Evolutionary conservation across 169 alveolate species (phyloP), one percentile per base, ranked within the genome.

Genomic region (Amoebophrya sp.): DNA sequence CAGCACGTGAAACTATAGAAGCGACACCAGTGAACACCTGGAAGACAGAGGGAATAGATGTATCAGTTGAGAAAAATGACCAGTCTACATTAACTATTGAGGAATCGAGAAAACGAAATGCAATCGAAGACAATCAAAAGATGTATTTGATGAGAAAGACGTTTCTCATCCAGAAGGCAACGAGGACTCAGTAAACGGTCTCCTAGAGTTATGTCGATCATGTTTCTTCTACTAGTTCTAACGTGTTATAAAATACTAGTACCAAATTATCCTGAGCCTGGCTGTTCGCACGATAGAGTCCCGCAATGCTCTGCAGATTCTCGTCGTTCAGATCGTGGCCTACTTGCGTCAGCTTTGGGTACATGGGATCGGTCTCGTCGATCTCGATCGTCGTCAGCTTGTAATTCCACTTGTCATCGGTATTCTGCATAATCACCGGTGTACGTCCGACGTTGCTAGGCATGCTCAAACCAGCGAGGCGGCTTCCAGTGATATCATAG

Each of bases 281-380:
- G 39, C 38, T 26, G 83, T 65, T 65, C 83, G 83, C 83, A 1
- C 83, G 12, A 26, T 65, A 65, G 33, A 65, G 83, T 6, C 2
- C 2, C 83, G 2, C 10, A 6, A 65, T 1, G 83, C 33, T 6
- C 83, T 65, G 83, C 83, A 65, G 26, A 36, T 65, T 65, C n/a
- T 65, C 83, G 83, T 65, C 83, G 83, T 65, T 65, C 83, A 65
- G 26, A 0, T 65, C 83, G 83, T 65, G 83, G 39, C 2, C 83
- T 29, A 65, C 83, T 36, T 65, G 83, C 33, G 83, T 65, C 36
- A 65, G 83, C 33, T 65, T 65, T 29, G 83, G 83, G 26, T 65
- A 65, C 83, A 65, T 65, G 83, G 33, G 83, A 26, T 65, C 83
- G 39, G 83, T 65, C 83, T 65, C 83, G 83, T 65, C 83, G 83